Percentiles rank a stretch among this genome's conserved stretches.
These are phyloP conservation scores for Fomitopsis pulvina DNA, from an alignment of 768 basidiomycete species.

Conservation along the genomic window DNA sequence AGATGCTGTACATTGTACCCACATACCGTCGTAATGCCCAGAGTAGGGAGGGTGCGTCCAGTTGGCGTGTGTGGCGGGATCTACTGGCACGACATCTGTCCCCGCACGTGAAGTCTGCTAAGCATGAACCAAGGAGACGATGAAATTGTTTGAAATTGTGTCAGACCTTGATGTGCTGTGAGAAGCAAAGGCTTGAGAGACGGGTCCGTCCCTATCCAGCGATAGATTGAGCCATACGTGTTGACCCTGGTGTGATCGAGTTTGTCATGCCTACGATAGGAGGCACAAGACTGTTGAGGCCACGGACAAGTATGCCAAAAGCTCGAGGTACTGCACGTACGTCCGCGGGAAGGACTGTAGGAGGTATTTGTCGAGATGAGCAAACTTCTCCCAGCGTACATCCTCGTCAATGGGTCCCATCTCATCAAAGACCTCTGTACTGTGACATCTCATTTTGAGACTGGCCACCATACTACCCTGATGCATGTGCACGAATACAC, in stretches of 20 bases:
- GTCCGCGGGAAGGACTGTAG: conserved; percentile 31
- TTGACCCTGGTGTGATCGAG: conserved; percentile 66
- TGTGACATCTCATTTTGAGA: neutral
- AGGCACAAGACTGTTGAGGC: neutral
- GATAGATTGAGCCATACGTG: conserved; percentile 67
- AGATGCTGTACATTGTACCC: conserved; percentile 21
- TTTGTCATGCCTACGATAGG: conserved; percentile 40
- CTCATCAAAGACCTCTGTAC: conserved; percentile 26
- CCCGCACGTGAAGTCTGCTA: no score
- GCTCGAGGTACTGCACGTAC: no score
- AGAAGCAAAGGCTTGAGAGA: conserved; percentile 65
- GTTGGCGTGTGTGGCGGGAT: conserved; percentile 37
- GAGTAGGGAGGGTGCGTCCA: conserved; percentile 58
- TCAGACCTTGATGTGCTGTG: conserved; percentile 58
- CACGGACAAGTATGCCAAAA: neutral
- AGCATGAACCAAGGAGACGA: neutral
- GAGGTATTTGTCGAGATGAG: conserved; percentile 29
- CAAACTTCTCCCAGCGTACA: conserved; percentile 29
- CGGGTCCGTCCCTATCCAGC: conserved; percentile 60
- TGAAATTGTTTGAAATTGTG: neutral
- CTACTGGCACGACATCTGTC: conserved; percentile 58
- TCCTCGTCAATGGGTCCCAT: conserved; percentile 21
- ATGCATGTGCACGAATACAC: neutral
- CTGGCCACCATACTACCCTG: no score
- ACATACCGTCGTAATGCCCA: conserved; percentile 45